Base-by-base conservation (phyloP, 1,139 yeast species). In the Saccharomyces hybrid region DNA sequence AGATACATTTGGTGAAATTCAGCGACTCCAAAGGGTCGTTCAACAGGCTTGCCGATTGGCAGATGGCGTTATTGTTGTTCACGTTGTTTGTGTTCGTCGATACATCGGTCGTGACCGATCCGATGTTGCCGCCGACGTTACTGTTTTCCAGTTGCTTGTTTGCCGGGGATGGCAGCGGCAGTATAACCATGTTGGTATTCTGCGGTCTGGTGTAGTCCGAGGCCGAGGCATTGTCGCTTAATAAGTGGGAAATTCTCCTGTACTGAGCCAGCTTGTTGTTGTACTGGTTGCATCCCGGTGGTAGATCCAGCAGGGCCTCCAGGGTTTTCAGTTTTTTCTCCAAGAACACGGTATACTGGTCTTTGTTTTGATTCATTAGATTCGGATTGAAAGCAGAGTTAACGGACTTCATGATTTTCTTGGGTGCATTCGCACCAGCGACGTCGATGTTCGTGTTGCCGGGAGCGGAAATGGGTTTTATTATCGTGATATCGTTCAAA, bases 321-420 rank as follows among this genome's bases (percentile, higher is more conserved):
- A 82, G 63, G 54, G 73, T 75, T 52, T 72, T 73, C 24, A 82
- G 72, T 60, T 78, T 79, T 54, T 75, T 77, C 60, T 82, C 86
- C 52, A 82, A 62, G 62, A 78, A 73, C 14, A 71, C 53, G 0
- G 84, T 80, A 59, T 81, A 81, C 34, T 79, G 83, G 58, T 79
- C 81, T 61, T 77, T 78, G 14, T 47, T 51, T 11, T 27, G 49
- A 31, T 24, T 49, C 47, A 26, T 34, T 19, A 11, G 7, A 21
- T n/a, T 14, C 47, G 51, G 34, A 31, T 46, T 47, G 49, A 49
- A 24, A 38, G 11, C 5, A 26, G 49, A 24, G 41, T 19, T 26
- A 27, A 21, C 26, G 21, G 19, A 9, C 14, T 66, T 69, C 14
- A 31, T 46, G n/a, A 42, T 49, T 14, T 48, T 48, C 38, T 48